Evolutionary conservation across 306 rosid species (phyloP).

Genomic region (Rosa multiflora): DNA sequence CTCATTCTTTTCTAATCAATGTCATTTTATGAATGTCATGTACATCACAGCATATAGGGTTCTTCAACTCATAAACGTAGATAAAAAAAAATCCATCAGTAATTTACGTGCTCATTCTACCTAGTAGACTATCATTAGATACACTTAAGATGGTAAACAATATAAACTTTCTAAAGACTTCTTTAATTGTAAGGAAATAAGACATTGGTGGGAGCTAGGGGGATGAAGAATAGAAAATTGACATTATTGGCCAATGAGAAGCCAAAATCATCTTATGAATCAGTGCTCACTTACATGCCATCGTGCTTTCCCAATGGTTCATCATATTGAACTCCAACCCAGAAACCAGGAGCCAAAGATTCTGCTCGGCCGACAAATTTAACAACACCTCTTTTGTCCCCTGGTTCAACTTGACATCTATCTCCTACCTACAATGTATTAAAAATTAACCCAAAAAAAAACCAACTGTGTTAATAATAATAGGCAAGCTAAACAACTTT

Average conservation of each 20-base stretch:
- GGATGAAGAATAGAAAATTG: too few relatives aligned
- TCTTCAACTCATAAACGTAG: too few relatives aligned
- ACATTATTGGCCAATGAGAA: not conserved
- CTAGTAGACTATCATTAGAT: too few relatives aligned
- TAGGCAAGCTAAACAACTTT: not conserved
- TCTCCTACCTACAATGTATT: constrained; percentile 66
- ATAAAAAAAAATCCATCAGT: too few relatives aligned
- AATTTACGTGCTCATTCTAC: too few relatives aligned
- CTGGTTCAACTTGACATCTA: constrained; percentile 94
- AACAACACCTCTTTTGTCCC: constrained; percentile 75
- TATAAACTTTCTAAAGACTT: too few relatives aligned
- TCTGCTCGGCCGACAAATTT: constrained; percentile 80
- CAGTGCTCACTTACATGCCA: constrained; percentile 69
- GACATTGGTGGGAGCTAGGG: too few relatives aligned
- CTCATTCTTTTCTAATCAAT: too few relatives aligned
- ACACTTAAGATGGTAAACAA: too few relatives aligned
- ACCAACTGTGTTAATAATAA: not conserved
- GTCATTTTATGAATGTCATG: too few relatives aligned
- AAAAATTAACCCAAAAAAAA: constrained; percentile 1
- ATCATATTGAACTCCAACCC: constrained; percentile 95
- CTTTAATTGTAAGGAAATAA: too few relatives aligned
- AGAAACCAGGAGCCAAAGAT: constrained; percentile 81
- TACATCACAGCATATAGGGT: too few relatives aligned
- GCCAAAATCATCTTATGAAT: not conserved
- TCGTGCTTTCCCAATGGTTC: constrained; percentile 97